These are phyloP conservation scores for Botryotinia narcissicola DNA, from an alignment of 2,329 filamentous ascomycete genomes.

Conservation along the genomic window DNA sequence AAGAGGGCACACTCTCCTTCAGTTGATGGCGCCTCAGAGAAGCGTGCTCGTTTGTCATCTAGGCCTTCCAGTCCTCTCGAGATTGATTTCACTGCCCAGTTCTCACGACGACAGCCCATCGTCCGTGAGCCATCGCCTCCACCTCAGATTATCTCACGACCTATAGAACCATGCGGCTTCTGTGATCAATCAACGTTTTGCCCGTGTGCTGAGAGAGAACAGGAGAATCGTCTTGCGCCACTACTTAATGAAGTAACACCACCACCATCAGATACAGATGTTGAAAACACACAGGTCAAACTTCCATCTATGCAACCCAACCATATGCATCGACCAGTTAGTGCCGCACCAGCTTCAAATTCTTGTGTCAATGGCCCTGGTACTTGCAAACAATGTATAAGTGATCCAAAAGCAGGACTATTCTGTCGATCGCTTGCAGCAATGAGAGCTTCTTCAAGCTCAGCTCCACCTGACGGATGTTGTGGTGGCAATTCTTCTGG, in stretches of 20 bases:
- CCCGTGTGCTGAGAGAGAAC: slow-evolving; percentile 59
- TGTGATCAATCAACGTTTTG: slow-evolving; percentile 80
- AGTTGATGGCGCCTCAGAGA: slow-evolving; percentile 43
- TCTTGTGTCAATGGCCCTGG: slow-evolving; percentile 62
- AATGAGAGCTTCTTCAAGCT: slow-evolving; percentile 40
- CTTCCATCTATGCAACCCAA: slow-evolving; percentile 47
- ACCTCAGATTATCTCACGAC: slow-evolving; percentile 34
- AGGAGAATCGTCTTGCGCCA: slow-evolving; percentile 42
- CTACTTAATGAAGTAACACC: slow-evolving; percentile 51
- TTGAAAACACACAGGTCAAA: slow-evolving; percentile 58
- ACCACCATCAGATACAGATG: slow-evolving; percentile 53
- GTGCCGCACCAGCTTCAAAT: slow-evolving; percentile 26
- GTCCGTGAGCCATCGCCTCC: slow-evolving; percentile 21
- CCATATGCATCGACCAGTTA: slow-evolving; percentile 36
- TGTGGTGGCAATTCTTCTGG: slow-evolving; percentile 58
- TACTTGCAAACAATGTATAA: slow-evolving; percentile 73
- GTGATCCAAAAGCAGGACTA: slow-evolving; percentile 74
- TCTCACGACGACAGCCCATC: slow-evolving; percentile 42
- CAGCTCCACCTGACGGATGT: slow-evolving; percentile 51
- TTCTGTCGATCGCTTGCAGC: slow-evolving; percentile 82
- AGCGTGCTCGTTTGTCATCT: slow-evolving; percentile 54
- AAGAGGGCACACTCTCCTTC: slow-evolving; percentile 38
- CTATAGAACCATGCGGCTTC: slow-evolving; percentile 74
- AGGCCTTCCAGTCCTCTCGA: slow-evolving; percentile 52
- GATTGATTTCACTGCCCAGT: slow-evolving; percentile 71